phyloP scores from a whole-genome alignment of 108 stramenopile species.

The Skeletonema potamos region DNA sequence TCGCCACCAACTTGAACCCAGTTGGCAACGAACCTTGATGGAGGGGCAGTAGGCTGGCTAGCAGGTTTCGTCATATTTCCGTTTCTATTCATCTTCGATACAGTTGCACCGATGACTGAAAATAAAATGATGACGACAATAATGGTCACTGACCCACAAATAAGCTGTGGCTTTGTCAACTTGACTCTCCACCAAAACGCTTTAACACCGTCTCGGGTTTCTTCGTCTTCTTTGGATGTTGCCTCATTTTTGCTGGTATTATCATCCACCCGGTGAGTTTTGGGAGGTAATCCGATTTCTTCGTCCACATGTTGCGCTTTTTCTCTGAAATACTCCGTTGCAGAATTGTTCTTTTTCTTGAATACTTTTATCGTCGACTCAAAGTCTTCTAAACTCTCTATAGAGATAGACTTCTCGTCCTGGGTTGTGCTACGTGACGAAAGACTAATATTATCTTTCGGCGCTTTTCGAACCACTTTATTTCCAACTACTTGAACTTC shows the following conservation, averaged over 20 bases:
- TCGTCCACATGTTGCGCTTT: not conserved
- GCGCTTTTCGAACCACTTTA: not conserved
- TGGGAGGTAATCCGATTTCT: not conserved
- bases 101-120: not conserved
- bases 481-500: not conserved
- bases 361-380: not conserved
- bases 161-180: not conserved
- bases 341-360: not conserved
- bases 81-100: not conserved
- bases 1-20: conserved; percentile 40
- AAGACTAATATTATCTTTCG: not conserved
- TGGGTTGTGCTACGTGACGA: not conserved
- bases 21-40: not conserved
- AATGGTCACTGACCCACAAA: not conserved
- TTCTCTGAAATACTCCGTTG: not conserved
- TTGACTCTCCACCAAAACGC: not conserved
- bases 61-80: not conserved
- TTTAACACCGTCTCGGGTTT: not conserved
- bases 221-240: not conserved
- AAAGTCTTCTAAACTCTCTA: conserved; percentile 9
- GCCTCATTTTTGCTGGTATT: not conserved
- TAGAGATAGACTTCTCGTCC: not conserved
- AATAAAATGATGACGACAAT: not conserved
- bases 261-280: not conserved
- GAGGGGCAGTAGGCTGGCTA: not conserved